Base-by-base conservation (phyloP, 2,329 filamentous ascomycete genomes). In the Monilinia aucupariae region DNA sequence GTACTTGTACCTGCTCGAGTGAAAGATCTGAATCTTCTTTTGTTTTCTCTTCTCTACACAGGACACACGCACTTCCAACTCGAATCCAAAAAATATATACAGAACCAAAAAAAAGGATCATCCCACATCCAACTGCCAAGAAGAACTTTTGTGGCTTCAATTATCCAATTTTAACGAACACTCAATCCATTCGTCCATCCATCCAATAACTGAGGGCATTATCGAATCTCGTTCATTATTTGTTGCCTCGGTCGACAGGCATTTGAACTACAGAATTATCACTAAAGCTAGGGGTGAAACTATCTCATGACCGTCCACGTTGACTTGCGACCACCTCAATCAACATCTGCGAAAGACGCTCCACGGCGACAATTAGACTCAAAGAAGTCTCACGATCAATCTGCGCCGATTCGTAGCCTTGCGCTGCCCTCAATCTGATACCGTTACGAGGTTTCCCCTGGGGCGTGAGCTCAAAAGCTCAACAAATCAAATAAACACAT, bases 231-330 rank as follows among this genome's bases (percentile, higher is more conserved):
- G 39, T 41, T 53, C 34, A 43, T 43, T 39, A 53, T 17, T 50
- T 43, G 47, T 52, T 59, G 61, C 61, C 54, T 59, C 55, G 61
- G 51, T 58, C 45, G 25, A 49, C 27, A 56, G 60, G 60, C 60
- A 56, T 47, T 56, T 32, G 32, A 49, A 30, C 41, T 34, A 48
- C 30, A 54, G 50, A 47, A 62, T 56, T 41, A 49, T 37, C 30
- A 62, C 32, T 56, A 49, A 17, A 48, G 51, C 51, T 62, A 68
- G 68, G 66, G 58, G 60, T 64, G 67, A 70, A 69, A 67, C 65
- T 64, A 64, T 68, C 63, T 60, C 61, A 66, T 64, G 62, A 68
- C 53, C 58, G 45, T 63, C 41, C 37, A 58, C 59, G 59, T 64
- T 60, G 50, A 65, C 61, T 60, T 67, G 65, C 65, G 68, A 68